Percentiles rank a stretch among this genome's conserved stretches.
Evolutionary conservation across 2,329 filamentous ascomycete species (phyloP).

Genomic region (Colletotrichum horii): DNA sequence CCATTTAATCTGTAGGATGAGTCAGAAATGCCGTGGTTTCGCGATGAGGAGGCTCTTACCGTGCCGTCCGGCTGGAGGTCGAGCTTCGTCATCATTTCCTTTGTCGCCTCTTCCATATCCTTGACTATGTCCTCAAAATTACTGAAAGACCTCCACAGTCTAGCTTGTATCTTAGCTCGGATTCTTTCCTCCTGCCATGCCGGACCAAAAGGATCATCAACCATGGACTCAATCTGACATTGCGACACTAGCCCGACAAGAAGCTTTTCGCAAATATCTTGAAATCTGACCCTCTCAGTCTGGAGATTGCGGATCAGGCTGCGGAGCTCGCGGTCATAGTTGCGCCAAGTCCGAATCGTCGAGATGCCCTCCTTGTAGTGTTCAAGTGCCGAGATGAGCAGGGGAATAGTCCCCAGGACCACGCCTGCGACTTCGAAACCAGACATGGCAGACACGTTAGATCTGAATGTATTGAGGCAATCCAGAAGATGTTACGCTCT

Average conservation of each 20-base stretch:
- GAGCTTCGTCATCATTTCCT: conserved; percentile 21
- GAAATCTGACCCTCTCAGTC: conserved; percentile 29
- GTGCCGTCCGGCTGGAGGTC: not conserved
- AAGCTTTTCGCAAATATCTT: conserved; percentile 35
- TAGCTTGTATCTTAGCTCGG: conserved; percentile 22
- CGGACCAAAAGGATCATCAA: conserved; percentile 30
- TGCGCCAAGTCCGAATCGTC: conserved; percentile 17
- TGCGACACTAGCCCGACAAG: conserved; percentile 27
- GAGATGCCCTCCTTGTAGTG: conserved; percentile 26
- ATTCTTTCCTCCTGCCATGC: conserved; percentile 28
- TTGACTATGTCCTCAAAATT: conserved; percentile 27
- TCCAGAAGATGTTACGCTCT: no score
- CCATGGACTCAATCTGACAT: conserved; percentile 31
- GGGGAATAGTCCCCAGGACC: conserved; percentile 25
- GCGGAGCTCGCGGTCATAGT: conserved; percentile 25
- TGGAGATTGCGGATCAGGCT: conserved; percentile 26
- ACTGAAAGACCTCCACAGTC: conserved; percentile 25
- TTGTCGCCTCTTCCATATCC: conserved; percentile 26
- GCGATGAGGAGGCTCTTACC: not conserved
- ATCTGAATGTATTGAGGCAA: no score
- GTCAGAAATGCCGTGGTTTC: not conserved
- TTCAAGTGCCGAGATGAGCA: conserved; percentile 23
- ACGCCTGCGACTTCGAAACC: conserved; percentile 26
- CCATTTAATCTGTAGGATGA: not conserved
- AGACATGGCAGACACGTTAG: conserved; percentile 21